phyloP scores from a whole-genome alignment of 768 basidiomycete species.

The Infundibulicybe gibba region DNA sequence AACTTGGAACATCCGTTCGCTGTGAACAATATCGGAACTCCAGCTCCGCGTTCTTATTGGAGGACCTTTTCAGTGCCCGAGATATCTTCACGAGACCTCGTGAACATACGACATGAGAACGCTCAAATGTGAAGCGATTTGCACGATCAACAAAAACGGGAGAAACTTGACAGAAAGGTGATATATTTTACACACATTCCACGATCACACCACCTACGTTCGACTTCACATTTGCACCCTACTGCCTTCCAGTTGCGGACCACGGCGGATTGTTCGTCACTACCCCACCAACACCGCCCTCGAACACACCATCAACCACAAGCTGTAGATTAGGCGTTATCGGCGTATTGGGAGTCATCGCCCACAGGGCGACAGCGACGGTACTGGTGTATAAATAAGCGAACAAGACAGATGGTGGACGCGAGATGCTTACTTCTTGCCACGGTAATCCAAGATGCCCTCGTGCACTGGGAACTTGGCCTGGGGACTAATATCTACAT shows the following conservation, averaged over 20 bases:
- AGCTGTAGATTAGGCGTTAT: slow-evolving; percentile 53
- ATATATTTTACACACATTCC: no score
- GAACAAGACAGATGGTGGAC: neutral
- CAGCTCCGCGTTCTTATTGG: no score
- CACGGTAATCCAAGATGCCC: slow-evolving; percentile 73
- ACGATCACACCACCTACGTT: no score
- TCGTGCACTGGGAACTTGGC: slow-evolving; percentile 80
- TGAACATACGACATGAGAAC: no score
- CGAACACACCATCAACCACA: slow-evolving; percentile 50
- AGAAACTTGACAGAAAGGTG: no score
- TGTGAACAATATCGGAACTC: no score
- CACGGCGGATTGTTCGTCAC: slow-evolving; percentile 56
- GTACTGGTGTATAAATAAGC: slow-evolving; percentile 23
- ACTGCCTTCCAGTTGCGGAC: slow-evolving; percentile 32
- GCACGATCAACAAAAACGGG: no score
- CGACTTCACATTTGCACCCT: neutral
- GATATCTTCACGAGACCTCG: no score
- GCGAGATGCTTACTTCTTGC: slow-evolving; percentile 52
- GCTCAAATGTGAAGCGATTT: no score
- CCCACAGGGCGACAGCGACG: slow-evolving; percentile 67
- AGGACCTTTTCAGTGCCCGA: no score
- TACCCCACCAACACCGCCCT: slow-evolving; percentile 64
- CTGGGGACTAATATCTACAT: slow-evolving; percentile 51
- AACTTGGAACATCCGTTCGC: no score
- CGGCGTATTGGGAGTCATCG: slow-evolving; percentile 43